These are phyloP conservation scores for Micromonas pusilla DNA, from an alignment of 139 green algal species.

Conservation along the genomic window DNA sequence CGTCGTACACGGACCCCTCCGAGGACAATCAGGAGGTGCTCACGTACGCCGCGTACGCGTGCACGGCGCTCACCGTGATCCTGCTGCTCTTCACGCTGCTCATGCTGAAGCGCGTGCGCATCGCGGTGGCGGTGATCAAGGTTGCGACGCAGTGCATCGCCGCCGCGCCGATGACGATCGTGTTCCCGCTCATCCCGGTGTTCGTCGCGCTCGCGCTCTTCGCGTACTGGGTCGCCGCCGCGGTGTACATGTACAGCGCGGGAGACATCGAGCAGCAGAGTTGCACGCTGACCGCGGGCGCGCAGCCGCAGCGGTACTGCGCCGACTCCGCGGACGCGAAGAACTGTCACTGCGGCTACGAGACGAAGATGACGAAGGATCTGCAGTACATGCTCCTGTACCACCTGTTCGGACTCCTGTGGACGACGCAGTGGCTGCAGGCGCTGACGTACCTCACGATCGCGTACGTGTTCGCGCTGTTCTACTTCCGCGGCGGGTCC, in stretches of 20 bases:
- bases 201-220: conserved; percentile 49
- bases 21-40: conserved; percentile 26
- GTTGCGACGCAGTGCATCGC: conserved; percentile 49
- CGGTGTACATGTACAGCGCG: conserved; percentile 62
- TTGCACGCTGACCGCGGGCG: background rate
- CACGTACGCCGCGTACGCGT: conserved; percentile 44
- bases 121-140: conserved; percentile 76
- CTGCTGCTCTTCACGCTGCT: conserved; percentile 65
- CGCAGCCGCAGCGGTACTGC: conserved; percentile 1
- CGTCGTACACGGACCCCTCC: conserved; percentile 14
- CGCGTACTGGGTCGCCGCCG: conserved; percentile 69
- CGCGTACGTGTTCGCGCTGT: conserved; percentile 59
- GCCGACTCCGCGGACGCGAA: background rate
- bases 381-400: conserved; percentile 73
- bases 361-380: conserved; percentile 8
- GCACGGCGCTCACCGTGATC: conserved; percentile 33
- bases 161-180: conserved; percentile 64
- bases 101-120: conserved; percentile 63
- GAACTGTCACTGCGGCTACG: conserved; percentile 22
- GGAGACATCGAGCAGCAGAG: conserved; percentile 44
- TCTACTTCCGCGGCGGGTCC: conserved; percentile 51
- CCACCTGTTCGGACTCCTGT: conserved; percentile 84
- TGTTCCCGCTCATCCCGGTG: conserved; percentile 77
- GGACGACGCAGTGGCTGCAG: conserved; percentile 78
- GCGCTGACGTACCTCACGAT: conserved; percentile 60